phyloP scores from a whole-genome alignment of 176 grass and related monocot genomes.

The Eleusine indica region DNA sequence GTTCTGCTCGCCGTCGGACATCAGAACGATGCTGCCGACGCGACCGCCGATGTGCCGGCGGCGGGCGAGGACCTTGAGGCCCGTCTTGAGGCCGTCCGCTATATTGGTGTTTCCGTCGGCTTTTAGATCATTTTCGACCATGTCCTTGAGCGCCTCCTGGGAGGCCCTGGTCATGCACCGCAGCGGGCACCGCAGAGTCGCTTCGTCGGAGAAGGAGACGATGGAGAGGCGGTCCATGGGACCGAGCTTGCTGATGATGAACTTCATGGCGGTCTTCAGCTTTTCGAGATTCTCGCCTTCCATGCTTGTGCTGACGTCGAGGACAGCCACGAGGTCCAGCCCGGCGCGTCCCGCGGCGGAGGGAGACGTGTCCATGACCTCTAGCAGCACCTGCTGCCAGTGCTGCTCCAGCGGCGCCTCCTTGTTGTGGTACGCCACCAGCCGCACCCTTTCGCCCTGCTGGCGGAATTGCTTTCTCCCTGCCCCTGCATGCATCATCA shows the following conservation, averaged over 20 bases:
- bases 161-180: not conserved
- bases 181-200: not conserved
- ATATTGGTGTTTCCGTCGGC: not conserved
- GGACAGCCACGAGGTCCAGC: constrained; percentile 50
- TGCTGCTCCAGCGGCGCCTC: constrained; percentile 15
- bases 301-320: constrained; percentile 39
- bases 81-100: not conserved
- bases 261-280: constrained; percentile 37
- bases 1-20: constrained; percentile 30
- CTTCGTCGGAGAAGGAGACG: constrained; percentile 18
- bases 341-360: not conserved
- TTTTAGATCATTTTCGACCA: not conserved
- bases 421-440: not conserved
- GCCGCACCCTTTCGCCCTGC: not conserved
- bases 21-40: constrained; percentile 30
- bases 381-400: constrained; percentile 30
- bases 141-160: not conserved
- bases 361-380: constrained; percentile 26
- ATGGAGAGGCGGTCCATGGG: constrained; percentile 47
- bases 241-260: constrained; percentile 41
- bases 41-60: constrained; percentile 8
- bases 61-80: not conserved
- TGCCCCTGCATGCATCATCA: constrained; percentile 11
- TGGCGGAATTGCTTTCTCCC: not conserved
- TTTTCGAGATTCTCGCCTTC: not conserved